These are phyloP conservation scores for Yamagishiella unicocca DNA, from an alignment of 139 green algal genomes.

Conservation along the genomic window DNA sequence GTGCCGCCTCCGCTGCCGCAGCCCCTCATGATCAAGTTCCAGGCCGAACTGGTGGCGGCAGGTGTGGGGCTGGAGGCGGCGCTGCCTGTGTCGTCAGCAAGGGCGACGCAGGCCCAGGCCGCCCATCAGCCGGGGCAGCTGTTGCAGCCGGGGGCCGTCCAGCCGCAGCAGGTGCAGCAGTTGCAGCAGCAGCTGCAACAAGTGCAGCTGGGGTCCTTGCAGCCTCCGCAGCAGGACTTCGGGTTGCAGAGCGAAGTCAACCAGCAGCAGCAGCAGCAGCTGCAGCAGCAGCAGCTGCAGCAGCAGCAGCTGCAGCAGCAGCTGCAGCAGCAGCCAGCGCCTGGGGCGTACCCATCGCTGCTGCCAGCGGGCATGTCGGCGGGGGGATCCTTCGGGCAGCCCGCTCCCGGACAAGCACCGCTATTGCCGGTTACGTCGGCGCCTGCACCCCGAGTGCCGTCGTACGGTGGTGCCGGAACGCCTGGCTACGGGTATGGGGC, in stretches of 20 bases:
- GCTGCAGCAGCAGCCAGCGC: not conserved
- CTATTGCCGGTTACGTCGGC: no score
- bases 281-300: slow-evolving; percentile 1
- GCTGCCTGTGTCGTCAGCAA: not conserved
- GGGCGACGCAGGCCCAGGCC: not conserved
- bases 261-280: slow-evolving; percentile 3
- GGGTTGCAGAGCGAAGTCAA: slow-evolving; percentile 1
- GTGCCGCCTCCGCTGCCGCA: slow-evolving; percentile 30
- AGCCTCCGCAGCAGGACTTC: not conserved
- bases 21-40: slow-evolving; percentile 22
- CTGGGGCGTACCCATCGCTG: not conserved
- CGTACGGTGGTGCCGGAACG: no score
- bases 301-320: not conserved
- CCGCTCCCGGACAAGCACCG: no score
- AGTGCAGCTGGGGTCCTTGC: not conserved
- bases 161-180: not conserved
- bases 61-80: slow-evolving; percentile 32
- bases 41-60: slow-evolving; percentile 26
- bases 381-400: no score
- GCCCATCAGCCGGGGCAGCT: not conserved
- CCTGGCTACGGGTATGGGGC: no score
- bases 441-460: no score
- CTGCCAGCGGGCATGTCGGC: not conserved
- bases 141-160: not conserved
- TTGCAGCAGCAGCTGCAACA: not conserved